phyloP scores from a whole-genome alignment of 108 stramenopile species.

The Parietichytrium sp. region DNA sequence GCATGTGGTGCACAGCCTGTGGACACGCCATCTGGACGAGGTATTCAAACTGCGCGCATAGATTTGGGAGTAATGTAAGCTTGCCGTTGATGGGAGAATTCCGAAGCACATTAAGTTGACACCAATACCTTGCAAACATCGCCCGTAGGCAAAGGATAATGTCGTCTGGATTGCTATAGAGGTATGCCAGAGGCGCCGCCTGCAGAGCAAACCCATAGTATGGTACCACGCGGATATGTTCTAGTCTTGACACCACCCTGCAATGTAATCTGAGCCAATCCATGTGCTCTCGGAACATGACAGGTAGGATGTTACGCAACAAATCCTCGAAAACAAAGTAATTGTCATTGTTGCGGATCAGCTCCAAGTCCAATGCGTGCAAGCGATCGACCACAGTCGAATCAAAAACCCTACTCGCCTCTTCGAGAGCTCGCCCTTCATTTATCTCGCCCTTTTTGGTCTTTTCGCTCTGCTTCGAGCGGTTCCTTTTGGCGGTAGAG shows the following conservation, averaged over 20 bases:
- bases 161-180: background rate
- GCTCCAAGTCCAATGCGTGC: background rate
- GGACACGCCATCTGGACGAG: background rate
- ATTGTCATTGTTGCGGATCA: slow-evolving; percentile 29
- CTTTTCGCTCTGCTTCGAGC: background rate
- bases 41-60: slow-evolving; percentile 7
- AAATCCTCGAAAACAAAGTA: slow-evolving; percentile 35
- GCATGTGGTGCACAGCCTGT: slow-evolving; percentile 17
- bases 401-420: background rate
- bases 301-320: background rate
- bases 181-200: background rate
- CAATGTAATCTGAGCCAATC: background rate
- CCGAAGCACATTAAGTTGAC: slow-evolving; percentile 7
- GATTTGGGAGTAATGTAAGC: background rate
- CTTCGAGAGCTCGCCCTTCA: background rate
- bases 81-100: background rate
- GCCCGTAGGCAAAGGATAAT: slow-evolving; percentile 13
- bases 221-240: background rate
- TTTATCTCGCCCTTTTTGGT: background rate
- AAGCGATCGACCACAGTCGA: background rate
- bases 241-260: background rate
- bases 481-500: background rate
- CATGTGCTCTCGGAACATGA: slow-evolving; percentile 21
- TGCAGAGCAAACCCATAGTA: slow-evolving; percentile 22
- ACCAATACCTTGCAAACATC: slow-evolving; percentile 9